Base-by-base conservation (phyloP, 257 asterid species). In the Solanum habrochaites region DNA sequence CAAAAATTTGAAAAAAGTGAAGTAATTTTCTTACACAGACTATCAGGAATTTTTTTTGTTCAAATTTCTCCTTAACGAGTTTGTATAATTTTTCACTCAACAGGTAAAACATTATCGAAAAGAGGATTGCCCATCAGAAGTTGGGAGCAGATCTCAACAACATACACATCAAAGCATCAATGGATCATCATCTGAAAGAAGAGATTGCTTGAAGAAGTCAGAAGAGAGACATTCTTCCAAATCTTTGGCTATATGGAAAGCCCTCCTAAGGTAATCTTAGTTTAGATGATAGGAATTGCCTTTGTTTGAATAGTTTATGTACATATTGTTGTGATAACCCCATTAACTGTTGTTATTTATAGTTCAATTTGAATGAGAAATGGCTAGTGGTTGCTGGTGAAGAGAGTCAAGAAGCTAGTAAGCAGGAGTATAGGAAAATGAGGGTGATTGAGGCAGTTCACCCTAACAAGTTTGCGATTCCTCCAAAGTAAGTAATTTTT, bases 351-450 rank as follows among this genome's bases (percentile, higher is more conserved):
- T 21, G 75, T 72, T 77, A 37, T 86, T 23, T 39, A 75, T 87
- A 92, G 94, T 82, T 92, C 81, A 27, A 45, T 82, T 52, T 91
- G 89, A 66, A 86, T 42, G 7, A 66, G 47, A 12, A 70, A 4
- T 93, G 93, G 94, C 77, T 0, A 2, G 90, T 93, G 71, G 94
- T 89, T 90, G 83, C 88, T 84, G 96, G 95, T 29, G 94, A 93
- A 90, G 93, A 85, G 75, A 93, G 95, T 77, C 64, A 78, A 84
- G 93, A 90, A 56, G 85, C 83, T 27, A 87, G 64, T 70, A 86
- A 39, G 72, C 92, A 86, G 85, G 87, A 27, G 75, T 29, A 35
- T 3, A 73, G 90, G 69, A 90, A 86, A 82, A 83, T 8, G 10
- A 67, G 83, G 23, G 83, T 87, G 32, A 83, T 9, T 3, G 91